A percentile compares a stretch with the other conserved stretches of the same genome.
Evolutionary conservation across 2,329 filamentous ascomycete species (phyloP).

Genomic region (Cercospora canescens): DNA sequence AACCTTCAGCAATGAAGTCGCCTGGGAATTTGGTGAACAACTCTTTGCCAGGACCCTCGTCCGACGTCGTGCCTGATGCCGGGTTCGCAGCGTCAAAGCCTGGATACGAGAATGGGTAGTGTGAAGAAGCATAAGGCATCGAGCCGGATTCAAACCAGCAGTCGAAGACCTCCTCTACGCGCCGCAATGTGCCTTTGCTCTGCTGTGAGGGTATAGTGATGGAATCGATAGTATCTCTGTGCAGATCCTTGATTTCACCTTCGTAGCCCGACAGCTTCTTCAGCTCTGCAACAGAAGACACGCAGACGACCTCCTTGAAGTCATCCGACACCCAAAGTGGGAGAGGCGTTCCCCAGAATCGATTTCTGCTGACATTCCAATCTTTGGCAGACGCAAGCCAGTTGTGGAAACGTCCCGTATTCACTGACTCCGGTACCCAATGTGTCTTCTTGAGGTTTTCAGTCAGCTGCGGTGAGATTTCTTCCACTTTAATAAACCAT

Average conservation of each 20-base stretch:
- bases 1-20: conserved; percentile 90
- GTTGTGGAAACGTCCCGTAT: conserved; percentile 85
- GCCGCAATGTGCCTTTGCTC: conserved; percentile 78
- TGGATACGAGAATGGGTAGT: conserved; percentile 89
- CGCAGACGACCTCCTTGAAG: conserved; percentile 78
- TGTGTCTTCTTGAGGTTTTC: conserved; percentile 84
- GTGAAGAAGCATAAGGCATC: conserved; percentile 89
- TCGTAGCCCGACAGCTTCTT: conserved; percentile 82
- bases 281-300: conserved; percentile 82
- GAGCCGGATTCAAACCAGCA: conserved; percentile 97
- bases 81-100: conserved; percentile 47
- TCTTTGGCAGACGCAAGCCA: conserved; percentile 91
- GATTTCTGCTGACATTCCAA: conserved; percentile 92
- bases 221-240: conserved; percentile 88
- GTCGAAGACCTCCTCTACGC: conserved; percentile 88
- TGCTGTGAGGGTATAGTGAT: conserved; percentile 91
- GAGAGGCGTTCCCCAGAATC: conserved; percentile 94
- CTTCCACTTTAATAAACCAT: conserved; percentile 89
- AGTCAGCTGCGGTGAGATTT: conserved; percentile 85
- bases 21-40: conserved; percentile 83
- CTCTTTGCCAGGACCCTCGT: conserved; percentile 43
- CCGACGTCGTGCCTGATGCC: conserved; percentile 31
- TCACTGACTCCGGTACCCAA: conserved; percentile 89
- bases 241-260: conserved; percentile 80
- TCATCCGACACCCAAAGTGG: conserved; percentile 92